Evolutionary conservation across 2,329 filamentous ascomycete genomes (phyloP), one percentile per base, ranked within the genome.

Genomic region (Colletotrichum caudatum): DNA sequence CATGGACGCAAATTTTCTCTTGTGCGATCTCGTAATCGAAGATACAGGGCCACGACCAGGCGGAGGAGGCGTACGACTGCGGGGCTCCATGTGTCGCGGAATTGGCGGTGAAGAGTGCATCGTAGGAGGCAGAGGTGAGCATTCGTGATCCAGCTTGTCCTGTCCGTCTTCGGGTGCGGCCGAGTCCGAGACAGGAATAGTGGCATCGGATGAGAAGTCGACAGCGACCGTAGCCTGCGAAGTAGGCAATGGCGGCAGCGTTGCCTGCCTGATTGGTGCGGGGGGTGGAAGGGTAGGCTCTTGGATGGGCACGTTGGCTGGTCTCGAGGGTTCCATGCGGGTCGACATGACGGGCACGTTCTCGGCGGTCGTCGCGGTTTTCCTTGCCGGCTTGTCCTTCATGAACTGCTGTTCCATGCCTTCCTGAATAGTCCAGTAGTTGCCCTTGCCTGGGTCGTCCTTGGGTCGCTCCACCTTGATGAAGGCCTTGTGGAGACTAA

Each of bases 401-500:
- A 97, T 88, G 80, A 97, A 98, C 75, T 94, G 91, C 73, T 90
- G 88, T 83, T 98, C 96, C 83, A 93, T 94, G 23, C 95, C 95
- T n/a, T 91, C 87, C 78, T 95, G 91, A 77, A 99, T 97, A 54
- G 91, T 90, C 96, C 96, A 98, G 84, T 98, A 98, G 81, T 97
- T 95, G 54, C 96, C 96, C 82, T 98, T 98, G 77, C 96, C 96
- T 3, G 95, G 95, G 78, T 98, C 96, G 79, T 98, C 95, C 85
- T 98, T 98, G 69, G 95, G 94, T 71, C 96, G 90, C 81, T 98
- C 95, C 78, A 97, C 93, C 84, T 98, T 98, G 80, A 95, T 91
- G 78, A 98, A 98, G 58, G 93, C 94, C 83, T 98, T 98, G 86
- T 98, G 97, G 56, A 99, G 86, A 78, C 95, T 98, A 44, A 99